phyloP scores from a whole-genome alignment of 495 filamentous ascomycete species.

The Geoglossum glabrum region DNA sequence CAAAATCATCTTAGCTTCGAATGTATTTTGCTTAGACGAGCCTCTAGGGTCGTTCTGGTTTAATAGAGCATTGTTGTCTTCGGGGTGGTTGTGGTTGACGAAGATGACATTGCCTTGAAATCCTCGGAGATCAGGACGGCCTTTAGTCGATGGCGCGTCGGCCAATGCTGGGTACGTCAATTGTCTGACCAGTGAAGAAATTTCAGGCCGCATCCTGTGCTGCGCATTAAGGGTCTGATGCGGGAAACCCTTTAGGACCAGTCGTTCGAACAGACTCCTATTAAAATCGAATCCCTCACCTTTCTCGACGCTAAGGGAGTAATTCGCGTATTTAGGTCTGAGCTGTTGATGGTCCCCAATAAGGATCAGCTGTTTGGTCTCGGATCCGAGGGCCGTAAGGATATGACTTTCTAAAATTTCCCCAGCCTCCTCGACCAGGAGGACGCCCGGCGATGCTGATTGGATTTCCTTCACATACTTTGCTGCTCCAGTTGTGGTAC shows the following conservation, averaged over 20 bases:
- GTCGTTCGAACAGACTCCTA: conserved; percentile 48
- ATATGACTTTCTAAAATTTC: conserved; percentile 61
- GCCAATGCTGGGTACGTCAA: conserved; percentile 44
- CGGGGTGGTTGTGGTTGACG: conserved; percentile 37
- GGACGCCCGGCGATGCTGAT: conserved; percentile 28
- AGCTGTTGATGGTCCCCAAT: conserved; percentile 70
- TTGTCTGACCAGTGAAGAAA: conserved; percentile 36
- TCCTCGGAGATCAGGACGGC: conserved; percentile 31
- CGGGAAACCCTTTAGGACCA: conserved; percentile 33
- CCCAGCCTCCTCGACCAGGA: conserved; percentile 61
- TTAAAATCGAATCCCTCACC: conserved; percentile 54
- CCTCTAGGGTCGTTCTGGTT: not conserved
- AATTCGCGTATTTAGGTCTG: conserved; percentile 48
- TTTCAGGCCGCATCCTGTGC: conserved; percentile 52
- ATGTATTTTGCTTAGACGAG: conserved; percentile 35
- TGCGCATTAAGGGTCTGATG: conserved; percentile 39
- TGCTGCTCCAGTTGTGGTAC: conserved; percentile 58
- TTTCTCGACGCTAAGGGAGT: conserved; percentile 41
- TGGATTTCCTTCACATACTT: conserved; percentile 35
- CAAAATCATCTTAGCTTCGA: conserved; percentile 47
- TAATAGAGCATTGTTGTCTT: conserved; percentile 23
- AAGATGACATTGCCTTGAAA: conserved; percentile 45
- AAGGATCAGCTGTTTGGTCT: conserved; percentile 45
- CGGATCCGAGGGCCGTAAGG: conserved; percentile 35
- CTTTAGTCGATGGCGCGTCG: conserved; percentile 33